Percentiles rank a stretch among this genome's conserved stretches.
phyloP scores from a whole-genome alignment of 2,329 filamentous ascomycete species.

The Cladophialophora carrionii region DNA sequence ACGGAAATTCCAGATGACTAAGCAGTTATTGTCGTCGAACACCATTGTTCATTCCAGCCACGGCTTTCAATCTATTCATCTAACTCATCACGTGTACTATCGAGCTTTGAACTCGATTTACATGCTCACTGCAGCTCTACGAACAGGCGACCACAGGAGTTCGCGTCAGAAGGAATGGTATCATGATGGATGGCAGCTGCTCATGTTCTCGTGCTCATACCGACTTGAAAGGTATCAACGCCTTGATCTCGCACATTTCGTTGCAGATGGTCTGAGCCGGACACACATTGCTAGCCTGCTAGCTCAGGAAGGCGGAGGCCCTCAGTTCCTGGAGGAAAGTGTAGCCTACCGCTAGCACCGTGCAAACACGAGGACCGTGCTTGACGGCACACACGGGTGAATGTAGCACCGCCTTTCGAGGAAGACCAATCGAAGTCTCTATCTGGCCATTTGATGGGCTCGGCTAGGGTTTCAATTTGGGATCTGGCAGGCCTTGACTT shows the following conservation, averaged over 20 bases:
- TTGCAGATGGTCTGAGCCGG: no score
- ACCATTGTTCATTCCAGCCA: neutral
- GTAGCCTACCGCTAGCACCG: neutral
- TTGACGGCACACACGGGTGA: neutral
- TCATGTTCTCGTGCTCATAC: no score
- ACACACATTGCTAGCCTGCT: no score
- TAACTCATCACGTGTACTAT: neutral
- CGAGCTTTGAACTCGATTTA: neutral
- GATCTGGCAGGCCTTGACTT: no score
- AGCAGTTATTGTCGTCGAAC: neutral
- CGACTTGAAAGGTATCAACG: no score
- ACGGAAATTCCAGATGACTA: constrained; percentile 19
- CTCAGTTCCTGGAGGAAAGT: neutral
- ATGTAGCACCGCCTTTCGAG: no score
- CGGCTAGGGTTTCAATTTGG: no score
- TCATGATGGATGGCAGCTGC: no score
- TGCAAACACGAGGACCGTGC: neutral
- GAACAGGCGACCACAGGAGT: neutral
- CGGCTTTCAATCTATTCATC: neutral
- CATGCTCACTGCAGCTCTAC: neutral
- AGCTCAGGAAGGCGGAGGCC: no score
- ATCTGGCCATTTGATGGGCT: no score
- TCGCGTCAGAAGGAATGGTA: neutral
- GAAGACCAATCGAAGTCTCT: no score
- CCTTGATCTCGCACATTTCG: no score